These are phyloP conservation scores for Psidium guajava DNA, from an alignment of 345 rosid genomes.

Conservation along the genomic window DNA sequence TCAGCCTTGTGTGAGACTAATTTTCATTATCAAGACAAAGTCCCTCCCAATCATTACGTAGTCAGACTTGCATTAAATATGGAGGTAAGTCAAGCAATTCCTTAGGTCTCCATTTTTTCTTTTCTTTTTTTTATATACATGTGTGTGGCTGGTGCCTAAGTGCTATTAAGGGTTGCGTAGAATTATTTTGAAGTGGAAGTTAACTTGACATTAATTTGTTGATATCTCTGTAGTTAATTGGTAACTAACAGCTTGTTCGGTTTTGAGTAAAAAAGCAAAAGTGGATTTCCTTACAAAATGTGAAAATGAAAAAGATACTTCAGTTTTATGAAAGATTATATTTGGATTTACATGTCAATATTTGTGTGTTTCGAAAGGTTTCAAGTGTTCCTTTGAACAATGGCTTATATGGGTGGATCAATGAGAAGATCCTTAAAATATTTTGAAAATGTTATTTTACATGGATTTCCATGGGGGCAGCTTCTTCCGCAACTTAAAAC, in stretches of 20 bases:
- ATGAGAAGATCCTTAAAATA: neutral
- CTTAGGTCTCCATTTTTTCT: neutral
- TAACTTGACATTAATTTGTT: neutral
- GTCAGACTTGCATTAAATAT: conserved; percentile 43
- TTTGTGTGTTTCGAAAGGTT: neutral
- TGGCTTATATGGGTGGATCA: neutral
- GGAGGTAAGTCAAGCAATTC: conserved; percentile 36
- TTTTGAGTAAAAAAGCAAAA: neutral
- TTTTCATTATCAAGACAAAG: conserved; percentile 84
- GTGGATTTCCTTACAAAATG: neutral
- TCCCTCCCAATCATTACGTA: conserved; percentile 46
- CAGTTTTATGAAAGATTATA: neutral
- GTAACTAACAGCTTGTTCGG: neutral
- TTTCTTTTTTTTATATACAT: neutral
- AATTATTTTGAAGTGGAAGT: neutral
- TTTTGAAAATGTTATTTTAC: neutral
- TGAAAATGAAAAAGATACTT: neutral
- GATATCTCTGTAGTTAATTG: neutral
- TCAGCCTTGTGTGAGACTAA: conserved; percentile 68
- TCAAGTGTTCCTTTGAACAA: neutral
- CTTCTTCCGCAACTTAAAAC: neutral
- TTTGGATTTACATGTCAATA: neutral
- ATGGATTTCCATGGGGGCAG: neutral
- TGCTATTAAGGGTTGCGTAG: neutral
- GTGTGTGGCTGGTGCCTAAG: neutral